phyloP scores from a whole-genome alignment of 2,329 filamentous ascomycete species.

The Chrysoporthe cubensis region DNA sequence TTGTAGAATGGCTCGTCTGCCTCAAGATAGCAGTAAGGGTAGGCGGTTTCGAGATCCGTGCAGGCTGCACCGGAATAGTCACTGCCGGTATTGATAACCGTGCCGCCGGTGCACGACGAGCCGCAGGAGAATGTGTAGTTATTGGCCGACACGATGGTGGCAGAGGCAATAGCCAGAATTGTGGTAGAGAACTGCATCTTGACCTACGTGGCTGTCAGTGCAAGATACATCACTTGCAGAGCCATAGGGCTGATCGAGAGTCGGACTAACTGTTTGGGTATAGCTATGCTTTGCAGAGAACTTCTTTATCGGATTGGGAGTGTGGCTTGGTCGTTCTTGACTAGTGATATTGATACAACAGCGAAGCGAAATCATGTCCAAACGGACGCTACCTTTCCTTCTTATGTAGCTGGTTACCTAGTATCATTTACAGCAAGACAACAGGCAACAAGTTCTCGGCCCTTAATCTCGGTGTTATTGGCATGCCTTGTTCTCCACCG shows the following conservation, averaged over 20 bases:
- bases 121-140: conserved; percentile 26
- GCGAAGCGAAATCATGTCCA: background rate
- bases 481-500: background rate
- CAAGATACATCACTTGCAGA: background rate
- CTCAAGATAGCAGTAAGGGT: conserved; percentile 23
- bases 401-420: background rate
- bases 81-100: conserved; percentile 5
- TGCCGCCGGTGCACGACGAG: conserved; percentile 18
- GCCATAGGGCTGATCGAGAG: background rate
- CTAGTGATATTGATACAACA: background rate
- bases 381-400: background rate
- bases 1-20: conserved; percentile 18
- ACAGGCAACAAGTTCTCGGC: background rate
- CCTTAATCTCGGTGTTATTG: conserved; percentile 1
- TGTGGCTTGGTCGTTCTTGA: background rate
- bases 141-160: conserved; percentile 14
- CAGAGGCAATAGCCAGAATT: conserved; percentile 18
- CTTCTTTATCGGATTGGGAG: background rate
- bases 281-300: background rate
- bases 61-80: conserved; percentile 20
- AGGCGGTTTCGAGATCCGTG: conserved; percentile 15
- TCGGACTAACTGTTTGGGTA: background rate
- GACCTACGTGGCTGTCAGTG: background rate
- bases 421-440: background rate
- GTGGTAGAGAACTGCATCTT: conserved; percentile 17